phyloP scores from a whole-genome alignment of 306 rosid species.

The Sophora flavescens region DNA sequence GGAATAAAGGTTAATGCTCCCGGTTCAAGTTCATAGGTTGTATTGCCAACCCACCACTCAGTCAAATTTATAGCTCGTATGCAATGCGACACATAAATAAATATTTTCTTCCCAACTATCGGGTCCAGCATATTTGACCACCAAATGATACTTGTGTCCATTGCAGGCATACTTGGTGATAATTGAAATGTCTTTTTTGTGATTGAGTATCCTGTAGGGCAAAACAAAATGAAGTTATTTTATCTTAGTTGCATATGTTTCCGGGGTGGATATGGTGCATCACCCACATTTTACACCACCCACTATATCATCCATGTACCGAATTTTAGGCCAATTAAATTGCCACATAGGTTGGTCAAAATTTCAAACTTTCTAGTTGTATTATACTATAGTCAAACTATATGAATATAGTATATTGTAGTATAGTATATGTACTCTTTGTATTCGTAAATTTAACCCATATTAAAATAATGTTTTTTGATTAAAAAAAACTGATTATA shows the following conservation, averaged over 20 bases:
- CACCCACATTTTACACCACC: too few species aligned
- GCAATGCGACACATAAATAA: background rate
- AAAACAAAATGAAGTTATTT: background rate
- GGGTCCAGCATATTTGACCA: background rate
- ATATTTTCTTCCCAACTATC: background rate
- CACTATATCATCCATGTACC: too few species aligned
- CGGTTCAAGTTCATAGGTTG: conserved; percentile 22
- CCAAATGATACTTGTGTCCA: background rate
- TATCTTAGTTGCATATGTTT: background rate
- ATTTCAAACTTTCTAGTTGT: too few species aligned
- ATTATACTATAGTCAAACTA: too few species aligned
- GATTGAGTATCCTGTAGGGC: background rate
- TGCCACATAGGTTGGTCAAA: too few species aligned
- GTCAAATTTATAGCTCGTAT: background rate
- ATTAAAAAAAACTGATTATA: too few species aligned
- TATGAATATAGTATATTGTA: too few species aligned
- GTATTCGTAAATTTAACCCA: too few species aligned
- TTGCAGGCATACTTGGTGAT: background rate
- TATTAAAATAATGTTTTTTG: too few species aligned
- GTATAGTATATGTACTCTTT: too few species aligned
- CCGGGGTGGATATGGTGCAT: too few species aligned
- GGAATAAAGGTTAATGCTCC: conserved; percentile 13
- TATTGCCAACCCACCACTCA: background rate
- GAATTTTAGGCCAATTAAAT: too few species aligned
- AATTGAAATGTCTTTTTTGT: background rate